Percentiles rank a stretch among this genome's conserved stretches.
Evolutionary conservation across 1,284 basidiomycete genomes (phyloP).

Genomic region (Irpex lacteus): DNA sequence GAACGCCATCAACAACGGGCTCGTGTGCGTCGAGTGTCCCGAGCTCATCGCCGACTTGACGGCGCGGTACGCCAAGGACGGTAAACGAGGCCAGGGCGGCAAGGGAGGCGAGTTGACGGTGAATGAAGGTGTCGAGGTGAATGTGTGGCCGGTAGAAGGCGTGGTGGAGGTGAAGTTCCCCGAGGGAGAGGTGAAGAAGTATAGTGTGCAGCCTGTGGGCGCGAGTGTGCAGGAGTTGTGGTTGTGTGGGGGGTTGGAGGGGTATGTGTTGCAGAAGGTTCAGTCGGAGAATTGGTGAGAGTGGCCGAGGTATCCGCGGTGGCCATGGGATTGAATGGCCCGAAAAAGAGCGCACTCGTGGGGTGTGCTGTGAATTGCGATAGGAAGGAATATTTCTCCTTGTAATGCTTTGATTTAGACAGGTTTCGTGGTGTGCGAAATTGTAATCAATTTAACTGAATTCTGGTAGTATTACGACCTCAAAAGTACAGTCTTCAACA

Average conservation of each 20-base stretch:
- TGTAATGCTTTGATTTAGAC: too few relatives aligned
- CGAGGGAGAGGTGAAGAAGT: constrained; percentile 50
- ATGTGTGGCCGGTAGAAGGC: constrained; percentile 72
- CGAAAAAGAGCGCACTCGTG: neutral
- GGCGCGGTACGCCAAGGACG: constrained; percentile 66
- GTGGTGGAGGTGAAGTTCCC: constrained; percentile 51
- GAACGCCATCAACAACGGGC: constrained; percentile 98
- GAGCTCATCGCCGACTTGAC: constrained; percentile 89
- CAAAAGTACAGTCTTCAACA: too few relatives aligned
- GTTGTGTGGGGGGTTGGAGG: constrained; percentile 79
- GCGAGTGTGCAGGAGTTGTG: constrained; percentile 92
- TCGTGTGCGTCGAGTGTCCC: constrained; percentile 93
- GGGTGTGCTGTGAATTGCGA: too few relatives aligned
- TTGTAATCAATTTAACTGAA: too few relatives aligned
- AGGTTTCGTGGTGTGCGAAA: too few relatives aligned
- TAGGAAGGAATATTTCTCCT: too few relatives aligned
- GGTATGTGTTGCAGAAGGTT: constrained; percentile 75
- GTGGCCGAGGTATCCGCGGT: neutral
- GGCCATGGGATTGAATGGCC: neutral
- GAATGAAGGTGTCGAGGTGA: constrained; percentile 63
- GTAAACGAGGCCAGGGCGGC: constrained; percentile 74
- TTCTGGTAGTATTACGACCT: too few relatives aligned
- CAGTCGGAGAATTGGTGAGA: constrained; percentile 24
- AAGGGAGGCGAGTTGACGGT: constrained; percentile 80
- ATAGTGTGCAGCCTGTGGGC: constrained; percentile 76